Evolutionary conservation across 2,329 filamentous ascomycete species (phyloP), one percentile per base, ranked within the genome.

Genomic region (Aspergillus ochraceus): DNA sequence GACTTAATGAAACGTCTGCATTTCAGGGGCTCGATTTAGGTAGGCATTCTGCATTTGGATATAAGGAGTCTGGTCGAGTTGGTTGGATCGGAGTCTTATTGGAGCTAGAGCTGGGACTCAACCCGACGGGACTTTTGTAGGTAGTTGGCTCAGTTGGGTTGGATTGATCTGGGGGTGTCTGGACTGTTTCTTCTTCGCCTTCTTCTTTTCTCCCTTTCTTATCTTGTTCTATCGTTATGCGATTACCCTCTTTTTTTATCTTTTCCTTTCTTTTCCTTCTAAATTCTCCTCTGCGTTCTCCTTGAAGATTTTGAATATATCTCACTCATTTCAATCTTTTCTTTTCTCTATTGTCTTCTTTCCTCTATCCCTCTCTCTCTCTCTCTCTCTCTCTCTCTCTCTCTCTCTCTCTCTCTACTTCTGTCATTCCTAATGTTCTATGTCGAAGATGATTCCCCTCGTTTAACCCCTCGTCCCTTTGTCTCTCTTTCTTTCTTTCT

Each of bases 41-140:
- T 30, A 39, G 54, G 47, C 30, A 50, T 56, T 56, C 45, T 51
- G 54, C 54, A 56, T 56, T 56, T 56, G 47, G 26, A 8, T 51
- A 39, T 29, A 47, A 56, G 54, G 54, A 56, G 54, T 56, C 26
- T 47, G 45, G 19, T 24, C 19, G 22, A 49, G 30, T 51, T 36
- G 26, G 14, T 46, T 45, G 32, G 47, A 19, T 32, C 8, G 46
- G 45, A 24, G 19, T 22, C 11, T 22, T 19, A 10, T 46, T 46
- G 11, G 32, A 36, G 11, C 12, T 29, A 8, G 26, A 29, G 26
- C 26, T 36, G 11, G 32, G 10, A 14, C 32, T 29, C 26, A 29
- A 29, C 26, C n/a, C 36, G 36, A 42, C 17, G 14, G 12, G 36
- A 42, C 17, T 42, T 42, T 1, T 6, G 36, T 42, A 17, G 36